Conservation (phyloP, 306 rosid species). For the Trifolium pratense region DNA sequence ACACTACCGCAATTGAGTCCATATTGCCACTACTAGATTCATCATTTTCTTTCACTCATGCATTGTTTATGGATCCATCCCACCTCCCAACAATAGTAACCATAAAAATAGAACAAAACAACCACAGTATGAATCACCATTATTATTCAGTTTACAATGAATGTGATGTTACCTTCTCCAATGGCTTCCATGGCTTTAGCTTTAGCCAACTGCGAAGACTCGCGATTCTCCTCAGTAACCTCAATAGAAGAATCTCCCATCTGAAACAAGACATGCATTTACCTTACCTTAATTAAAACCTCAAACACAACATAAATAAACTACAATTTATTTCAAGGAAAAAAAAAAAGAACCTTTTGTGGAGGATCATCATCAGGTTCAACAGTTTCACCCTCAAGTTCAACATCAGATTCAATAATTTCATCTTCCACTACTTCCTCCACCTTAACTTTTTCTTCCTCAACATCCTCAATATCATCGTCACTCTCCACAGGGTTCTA, state of each 20-base stretch:
- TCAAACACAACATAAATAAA: constrained; percentile 13
- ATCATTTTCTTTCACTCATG: background rate
- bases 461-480: constrained; percentile 63
- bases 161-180: constrained; percentile 69
- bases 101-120: constrained; percentile 14
- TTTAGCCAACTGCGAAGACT: constrained; percentile 75
- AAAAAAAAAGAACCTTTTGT: constrained; percentile 59
- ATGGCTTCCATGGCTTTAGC: constrained; percentile 75
- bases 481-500: constrained; percentile 67
- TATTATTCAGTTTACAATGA: constrained; percentile 2
- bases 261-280: constrained; percentile 47
- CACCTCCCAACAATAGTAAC: constrained; percentile 9
- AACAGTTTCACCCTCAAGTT: constrained; percentile 79
- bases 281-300: background rate
- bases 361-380: constrained; percentile 87
- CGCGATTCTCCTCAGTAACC: constrained; percentile 83
- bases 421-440: constrained; percentile 80
- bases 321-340: background rate
- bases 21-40: background rate
- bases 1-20: background rate
- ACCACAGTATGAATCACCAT: background rate
- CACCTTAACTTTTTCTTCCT: constrained; percentile 44
- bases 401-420: constrained; percentile 81
- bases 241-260: constrained; percentile 80
- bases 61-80: background rate